Base-by-base conservation (phyloP, 2,329 filamentous ascomycete genomes). In the Pseudogymnoascus sp. region DNA sequence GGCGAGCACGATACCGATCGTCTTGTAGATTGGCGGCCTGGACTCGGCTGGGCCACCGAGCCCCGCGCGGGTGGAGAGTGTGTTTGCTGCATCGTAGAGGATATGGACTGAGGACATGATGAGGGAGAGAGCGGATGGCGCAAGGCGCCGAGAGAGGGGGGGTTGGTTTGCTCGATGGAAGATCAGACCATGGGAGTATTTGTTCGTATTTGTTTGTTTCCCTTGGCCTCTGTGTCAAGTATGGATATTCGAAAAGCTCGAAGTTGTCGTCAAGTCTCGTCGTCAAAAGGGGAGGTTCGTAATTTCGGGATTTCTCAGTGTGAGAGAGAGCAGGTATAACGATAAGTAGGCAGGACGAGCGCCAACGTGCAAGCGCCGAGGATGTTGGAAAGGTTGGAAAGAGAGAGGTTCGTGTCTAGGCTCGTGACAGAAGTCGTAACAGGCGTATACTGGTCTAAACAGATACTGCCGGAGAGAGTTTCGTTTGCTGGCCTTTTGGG, bases 1-100 rank as follows among this genome's bases (percentile, higher is more conserved):
- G 14, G 94, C 94, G 37, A 99, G 80, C 21, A 86, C 81, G 66
- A 99, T 91, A 63, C 94, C 94, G 68, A 97, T 84, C 25, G 87
- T 84, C 74, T 97, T 97, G 82, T 90, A 97, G 64, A 78, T 63
- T 4, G 71, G 65, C 4, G 72, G 72, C 64, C 72, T 63, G 6
- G 66, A 47, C 12, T 63, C 63, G 25, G 53, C 25, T 16, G 28
- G 16, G 25, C 53, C 53, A 14, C 53, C 53, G 25, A 59, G 25
- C 28, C 3, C 53, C 8, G 53, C 7, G 53, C 53, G 53, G n/a
- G 33, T 4, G 33, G 25, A 59, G 25, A 59, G 53, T 5, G 23
- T 33, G 5, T 59, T 11, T 21, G 53, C 53, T 14, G 42, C 42
- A 47, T 59, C 25, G 25, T 33, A 33, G 53, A 59, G 53, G 53